These are phyloP conservation scores for Medicago truncatula DNA, from an alignment of 306 rosid species.

Conservation along the genomic window DNA sequence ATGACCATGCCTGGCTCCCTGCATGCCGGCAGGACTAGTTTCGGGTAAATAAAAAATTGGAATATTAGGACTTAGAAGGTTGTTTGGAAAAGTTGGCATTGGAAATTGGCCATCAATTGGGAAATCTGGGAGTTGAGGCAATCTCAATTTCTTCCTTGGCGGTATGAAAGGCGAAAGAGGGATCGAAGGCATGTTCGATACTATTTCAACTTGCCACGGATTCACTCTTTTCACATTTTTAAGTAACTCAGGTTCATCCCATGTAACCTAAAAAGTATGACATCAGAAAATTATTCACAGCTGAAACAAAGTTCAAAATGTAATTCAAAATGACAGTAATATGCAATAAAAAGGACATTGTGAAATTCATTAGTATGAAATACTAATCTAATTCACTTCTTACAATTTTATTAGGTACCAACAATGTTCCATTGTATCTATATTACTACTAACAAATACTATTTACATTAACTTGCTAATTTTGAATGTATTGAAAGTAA, in stretches of 20 bases:
- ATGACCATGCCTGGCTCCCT: slow-evolving; percentile 99
- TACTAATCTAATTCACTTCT: background rate
- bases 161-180: slow-evolving; percentile 74
- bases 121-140: slow-evolving; percentile 60
- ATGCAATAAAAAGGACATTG: background rate
- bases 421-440: background rate
- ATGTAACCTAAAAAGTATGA: slow-evolving; percentile 62
- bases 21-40: slow-evolving; percentile 94
- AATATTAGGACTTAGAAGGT: slow-evolving; percentile 53
- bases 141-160: slow-evolving; percentile 69
- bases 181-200: slow-evolving; percentile 70
- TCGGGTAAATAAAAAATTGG: slow-evolving; percentile 64
- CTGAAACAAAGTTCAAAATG: background rate
- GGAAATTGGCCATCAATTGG: slow-evolving; percentile 59
- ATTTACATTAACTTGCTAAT: too few relatives aligned
- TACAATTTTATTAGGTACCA: background rate
- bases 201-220: slow-evolving; percentile 87
- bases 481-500: too few relatives aligned
- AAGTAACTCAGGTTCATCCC: slow-evolving; percentile 91
- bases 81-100: slow-evolving; percentile 57
- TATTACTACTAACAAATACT: too few relatives aligned
- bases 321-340: slow-evolving; percentile 1
- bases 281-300: slow-evolving; percentile 25
- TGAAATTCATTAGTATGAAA: background rate
- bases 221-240: slow-evolving; percentile 81